phyloP scores from a whole-genome alignment of 2,329 filamentous ascomycete species.

The Alternaria burnsii region DNA sequence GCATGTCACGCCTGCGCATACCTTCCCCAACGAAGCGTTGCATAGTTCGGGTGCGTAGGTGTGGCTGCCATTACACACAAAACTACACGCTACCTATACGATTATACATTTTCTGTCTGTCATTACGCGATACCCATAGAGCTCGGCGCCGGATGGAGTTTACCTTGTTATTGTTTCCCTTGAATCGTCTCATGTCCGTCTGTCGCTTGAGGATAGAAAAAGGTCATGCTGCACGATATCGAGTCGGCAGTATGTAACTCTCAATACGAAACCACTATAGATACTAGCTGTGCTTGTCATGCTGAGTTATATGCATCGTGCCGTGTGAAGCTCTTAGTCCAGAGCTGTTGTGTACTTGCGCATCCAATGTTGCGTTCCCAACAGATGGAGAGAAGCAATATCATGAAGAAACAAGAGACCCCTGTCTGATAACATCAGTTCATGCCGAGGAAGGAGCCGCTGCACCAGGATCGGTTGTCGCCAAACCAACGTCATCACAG shows the following conservation, averaged over 20 bases:
- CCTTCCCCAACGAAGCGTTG: slow-evolving; percentile 42
- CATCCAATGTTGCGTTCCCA: neutral
- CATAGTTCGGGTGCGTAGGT: slow-evolving; percentile 25
- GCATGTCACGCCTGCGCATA: slow-evolving; percentile 47
- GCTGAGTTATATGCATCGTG: neutral
- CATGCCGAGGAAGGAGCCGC: slow-evolving; percentile 3
- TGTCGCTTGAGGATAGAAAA: neutral
- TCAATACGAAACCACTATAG: neutral
- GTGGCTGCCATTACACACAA: neutral
- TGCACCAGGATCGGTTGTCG: neutral
- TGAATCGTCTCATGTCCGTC: neutral
- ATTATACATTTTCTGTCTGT: slow-evolving; percentile 19
- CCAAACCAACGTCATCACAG: neutral
- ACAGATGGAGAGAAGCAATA: neutral
- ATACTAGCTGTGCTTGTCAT: neutral
- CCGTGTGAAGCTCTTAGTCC: neutral
- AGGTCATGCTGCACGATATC: neutral
- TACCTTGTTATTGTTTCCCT: neutral
- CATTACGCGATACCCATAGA: slow-evolving; percentile 35
- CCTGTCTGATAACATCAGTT: neutral
- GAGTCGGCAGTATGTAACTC: neutral
- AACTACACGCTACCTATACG: neutral
- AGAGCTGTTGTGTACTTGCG: neutral
- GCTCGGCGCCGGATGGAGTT: slow-evolving; percentile 24
- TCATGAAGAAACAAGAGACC: neutral